Percentiles rank a stretch among this genome's conserved stretches.
Conservation (phyloP, 805 yeast species). For the Yarrowia keelungensis region DNA sequence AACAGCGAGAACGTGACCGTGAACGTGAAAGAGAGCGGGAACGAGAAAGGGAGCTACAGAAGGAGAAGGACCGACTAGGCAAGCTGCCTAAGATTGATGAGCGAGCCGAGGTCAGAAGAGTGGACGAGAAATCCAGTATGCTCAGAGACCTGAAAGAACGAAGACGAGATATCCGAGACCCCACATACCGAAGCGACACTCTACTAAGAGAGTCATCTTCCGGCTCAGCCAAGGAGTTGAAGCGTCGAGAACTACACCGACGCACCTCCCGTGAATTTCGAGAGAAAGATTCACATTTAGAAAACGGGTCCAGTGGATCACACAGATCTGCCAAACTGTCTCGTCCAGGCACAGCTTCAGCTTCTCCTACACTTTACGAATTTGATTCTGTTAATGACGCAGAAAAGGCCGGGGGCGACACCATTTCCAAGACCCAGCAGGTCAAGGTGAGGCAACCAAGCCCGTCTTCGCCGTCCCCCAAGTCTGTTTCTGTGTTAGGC, state of each 20-base stretch:
- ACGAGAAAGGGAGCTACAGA: slow-evolving; percentile 17
- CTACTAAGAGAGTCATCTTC: slow-evolving; percentile 25
- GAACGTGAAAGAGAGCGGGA: slow-evolving; percentile 34
- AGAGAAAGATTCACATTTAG: slow-evolving; percentile 23
- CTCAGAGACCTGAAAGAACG: slow-evolving; percentile 24
- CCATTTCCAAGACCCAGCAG: slow-evolving; percentile 23
- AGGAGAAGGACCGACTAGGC: slow-evolving; percentile 11
- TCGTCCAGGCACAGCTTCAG: slow-evolving; percentile 33
- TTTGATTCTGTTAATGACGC: slow-evolving; percentile 38
- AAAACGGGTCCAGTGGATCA: slow-evolving; percentile 14
- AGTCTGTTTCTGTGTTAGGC: slow-evolving; percentile 24
- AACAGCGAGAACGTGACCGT: slow-evolving; percentile 36
- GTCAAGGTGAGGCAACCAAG: slow-evolving; percentile 21
- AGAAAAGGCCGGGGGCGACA: slow-evolving; percentile 39
- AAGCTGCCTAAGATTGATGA: slow-evolving; percentile 30
- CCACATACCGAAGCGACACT: slow-evolving; percentile 17
- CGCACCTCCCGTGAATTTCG: slow-evolving; percentile 35
- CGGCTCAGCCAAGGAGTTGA: slow-evolving; percentile 29
- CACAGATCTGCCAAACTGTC: slow-evolving; percentile 13
- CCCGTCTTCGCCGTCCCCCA: slow-evolving; percentile 25
- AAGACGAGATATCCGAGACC: slow-evolving; percentile 20
- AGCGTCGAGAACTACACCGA: slow-evolving; percentile 20
- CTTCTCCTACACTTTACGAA: slow-evolving; percentile 30
- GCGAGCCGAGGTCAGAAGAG: slow-evolving; percentile 3
- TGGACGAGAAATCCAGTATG: slow-evolving; percentile 5